Evolutionary conservation across 2,329 filamentous ascomycete species (phyloP).

Genomic region (Calonectria naviculata): DNA sequence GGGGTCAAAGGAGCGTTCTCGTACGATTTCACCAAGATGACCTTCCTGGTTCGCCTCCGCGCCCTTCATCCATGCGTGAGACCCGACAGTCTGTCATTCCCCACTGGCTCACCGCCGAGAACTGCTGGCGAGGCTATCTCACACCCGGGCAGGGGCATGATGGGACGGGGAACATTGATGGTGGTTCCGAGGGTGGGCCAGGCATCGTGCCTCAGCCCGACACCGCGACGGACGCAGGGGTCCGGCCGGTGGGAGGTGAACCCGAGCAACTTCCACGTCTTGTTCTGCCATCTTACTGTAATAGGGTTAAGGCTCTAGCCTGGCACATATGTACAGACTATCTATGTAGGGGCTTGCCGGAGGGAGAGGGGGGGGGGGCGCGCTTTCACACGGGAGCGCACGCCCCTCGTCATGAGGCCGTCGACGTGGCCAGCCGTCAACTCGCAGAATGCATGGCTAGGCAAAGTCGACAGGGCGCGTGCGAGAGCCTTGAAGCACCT

Average conservation of each 20-base stretch:
- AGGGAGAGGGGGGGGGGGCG: neutral
- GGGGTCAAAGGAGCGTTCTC: conserved; percentile 5
- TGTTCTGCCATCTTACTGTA: conserved; percentile 25
- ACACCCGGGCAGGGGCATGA: conserved; percentile 8
- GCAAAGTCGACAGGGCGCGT: neutral
- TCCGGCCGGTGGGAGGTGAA: neutral
- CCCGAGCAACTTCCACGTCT: conserved; percentile 11
- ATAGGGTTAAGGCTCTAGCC: neutral
- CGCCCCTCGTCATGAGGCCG: conserved; percentile 17
- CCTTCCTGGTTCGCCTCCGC: conserved; percentile 5
- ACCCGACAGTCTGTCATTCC: conserved; percentile 24
- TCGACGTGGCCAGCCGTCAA: conserved; percentile 19
- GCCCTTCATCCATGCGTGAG: conserved; percentile 7
- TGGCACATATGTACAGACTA: neutral
- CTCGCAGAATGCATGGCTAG: conserved; percentile 11
- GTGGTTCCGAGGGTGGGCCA: conserved; percentile 19
- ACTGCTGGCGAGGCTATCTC: conserved; percentile 6
- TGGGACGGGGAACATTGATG: conserved; percentile 14
- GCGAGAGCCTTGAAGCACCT: neutral
- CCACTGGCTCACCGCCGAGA: conserved; percentile 19
- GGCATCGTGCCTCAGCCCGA: conserved; percentile 4
- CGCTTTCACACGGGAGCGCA: conserved; percentile 6
- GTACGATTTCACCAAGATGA: conserved; percentile 17
- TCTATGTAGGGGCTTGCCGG: neutral
- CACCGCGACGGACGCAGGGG: neutral